These are phyloP conservation scores for Dentipellis sp. DNA, from an alignment of 768 basidiomycete genomes.

Conservation along the genomic window DNA sequence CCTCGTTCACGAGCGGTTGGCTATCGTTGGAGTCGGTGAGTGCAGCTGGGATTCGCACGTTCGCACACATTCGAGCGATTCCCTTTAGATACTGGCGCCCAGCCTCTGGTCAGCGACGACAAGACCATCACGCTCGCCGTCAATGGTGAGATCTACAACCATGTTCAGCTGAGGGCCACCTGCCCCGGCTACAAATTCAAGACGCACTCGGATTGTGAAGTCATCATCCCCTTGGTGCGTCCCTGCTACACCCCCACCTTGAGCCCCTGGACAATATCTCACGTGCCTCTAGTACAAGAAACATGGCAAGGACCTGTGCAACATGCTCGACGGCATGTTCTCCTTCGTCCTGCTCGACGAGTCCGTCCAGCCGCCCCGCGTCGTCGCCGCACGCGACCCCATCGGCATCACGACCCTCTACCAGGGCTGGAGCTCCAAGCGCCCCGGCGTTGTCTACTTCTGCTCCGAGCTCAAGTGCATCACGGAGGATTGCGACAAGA, in stretches of 20 bases:
- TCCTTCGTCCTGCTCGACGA: slow-evolving; percentile 96
- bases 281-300: slow-evolving; percentile 60
- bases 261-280: neutral
- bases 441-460: slow-evolving; percentile 82
- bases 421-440: slow-evolving; percentile 84
- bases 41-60: slow-evolving; percentile 5
- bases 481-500: slow-evolving; percentile 84
- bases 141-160: slow-evolving; percentile 99
- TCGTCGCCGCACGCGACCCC: slow-evolving; percentile 95
- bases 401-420: slow-evolving; percentile 99
- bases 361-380: slow-evolving; percentile 76
- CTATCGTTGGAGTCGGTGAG: slow-evolving; percentile 95
- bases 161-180: slow-evolving; percentile 64
- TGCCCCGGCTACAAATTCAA: slow-evolving; percentile 72
- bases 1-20: slow-evolving; percentile 91
- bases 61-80: no score
- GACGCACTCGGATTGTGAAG: slow-evolving; percentile 97
- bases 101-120: slow-evolving; percentile 84
- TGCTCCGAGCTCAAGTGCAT: slow-evolving; percentile 94
- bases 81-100: slow-evolving; percentile 82
- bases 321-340: slow-evolving; percentile 94
- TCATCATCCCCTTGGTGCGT: slow-evolving; percentile 82
- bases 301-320: slow-evolving; percentile 67
- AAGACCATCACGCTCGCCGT: slow-evolving; percentile 80
- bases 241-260: neutral